Evolutionary conservation across 2,329 filamentous ascomycete species (phyloP), one percentile per base, ranked within the genome.

Genomic region (Emydomyces testavorans): DNA sequence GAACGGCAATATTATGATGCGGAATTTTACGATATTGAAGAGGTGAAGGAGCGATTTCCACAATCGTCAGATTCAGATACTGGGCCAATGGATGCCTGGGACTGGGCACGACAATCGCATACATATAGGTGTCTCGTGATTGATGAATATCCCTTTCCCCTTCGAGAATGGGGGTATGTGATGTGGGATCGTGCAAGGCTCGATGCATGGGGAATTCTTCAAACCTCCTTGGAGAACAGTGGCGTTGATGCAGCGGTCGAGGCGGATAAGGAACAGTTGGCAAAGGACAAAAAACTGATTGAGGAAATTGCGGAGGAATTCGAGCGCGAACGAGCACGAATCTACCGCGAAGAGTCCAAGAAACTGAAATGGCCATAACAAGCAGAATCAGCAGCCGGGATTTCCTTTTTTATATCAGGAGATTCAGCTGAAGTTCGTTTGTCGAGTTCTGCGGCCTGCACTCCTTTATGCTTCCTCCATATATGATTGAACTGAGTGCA

Each of bases 111-210:
- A 11, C 10, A 45, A 6, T 18, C 32, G 15, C n/a, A 21, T 2
- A 23, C 11, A 8, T 40, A 29, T 3, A 6, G 16, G 23, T 6
- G 4, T 4, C 36, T 36, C 41, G 29, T 24, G 16, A 6, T 13
- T 10, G 18, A 13, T 46, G 36, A 46, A 15, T 20, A 20, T 2
- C 48, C 37, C 21, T 20, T 50, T 8, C 32, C 38, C 20, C 44
- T 50, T 32, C 38, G 49, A 16, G 23, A 34, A 48, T 37, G 37
- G 37, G 49, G 49, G 21, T 50, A 50, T 26, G 49, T 50, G 7
- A 43, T 51, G 50, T 51, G 50, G 45, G 39, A 46, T 42, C 35
- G 28, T 23, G 26, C 26, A 4, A 48, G 50, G 16, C 46, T 49
- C 11, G 21, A 39, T 7, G 31, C 38, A 6, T 51, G 40, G 50